Evolutionary conservation across 805 yeast genomes (phyloP).

Genomic region (Zygotorulaspora florentina): DNA sequence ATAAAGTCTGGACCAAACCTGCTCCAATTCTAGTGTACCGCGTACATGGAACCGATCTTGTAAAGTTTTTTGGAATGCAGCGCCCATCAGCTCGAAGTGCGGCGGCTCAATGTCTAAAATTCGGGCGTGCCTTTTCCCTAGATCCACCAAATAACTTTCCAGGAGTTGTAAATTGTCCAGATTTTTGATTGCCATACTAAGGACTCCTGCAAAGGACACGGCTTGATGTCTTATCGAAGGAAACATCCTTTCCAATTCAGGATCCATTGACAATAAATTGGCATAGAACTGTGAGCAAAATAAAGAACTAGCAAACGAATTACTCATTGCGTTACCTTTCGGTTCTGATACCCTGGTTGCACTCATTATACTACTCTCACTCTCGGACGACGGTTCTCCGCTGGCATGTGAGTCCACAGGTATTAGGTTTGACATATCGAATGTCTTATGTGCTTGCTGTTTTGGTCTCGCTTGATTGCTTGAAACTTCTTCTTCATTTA

Average conservation of each 20-base stretch:
- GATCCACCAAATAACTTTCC: conserved; percentile 54
- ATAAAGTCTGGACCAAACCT: conserved; percentile 68
- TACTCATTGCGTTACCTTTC: conserved; percentile 7
- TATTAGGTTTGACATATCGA: neutral
- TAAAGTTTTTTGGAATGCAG: conserved; percentile 63
- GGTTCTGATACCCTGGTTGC: conserved; percentile 7
- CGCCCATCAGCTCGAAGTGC: conserved; percentile 69
- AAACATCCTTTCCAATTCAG: conserved; percentile 57
- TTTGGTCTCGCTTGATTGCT: conserved; percentile 8
- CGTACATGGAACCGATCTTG: conserved; percentile 53
- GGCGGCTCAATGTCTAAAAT: conserved; percentile 67
- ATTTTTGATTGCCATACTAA: conserved; percentile 61
- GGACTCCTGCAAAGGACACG: conserved; percentile 71
- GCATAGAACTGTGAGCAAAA: conserved; percentile 76
- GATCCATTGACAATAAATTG: conserved; percentile 58
- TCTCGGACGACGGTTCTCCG: neutral
- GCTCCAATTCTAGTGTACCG: conserved; percentile 58
- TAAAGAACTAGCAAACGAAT: conserved; percentile 48
- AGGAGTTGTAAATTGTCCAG: conserved; percentile 55
- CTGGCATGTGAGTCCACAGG: conserved; percentile 2
- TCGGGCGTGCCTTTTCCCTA: conserved; percentile 74
- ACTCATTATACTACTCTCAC: conserved; percentile 2
- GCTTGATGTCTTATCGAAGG: conserved; percentile 80
- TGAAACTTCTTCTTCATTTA: conserved; percentile 32
- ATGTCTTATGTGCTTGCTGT: neutral